These are phyloP conservation scores for Chenopodium quinoa DNA, from an alignment of 148 eudicot genomes.

Conservation along the genomic window DNA sequence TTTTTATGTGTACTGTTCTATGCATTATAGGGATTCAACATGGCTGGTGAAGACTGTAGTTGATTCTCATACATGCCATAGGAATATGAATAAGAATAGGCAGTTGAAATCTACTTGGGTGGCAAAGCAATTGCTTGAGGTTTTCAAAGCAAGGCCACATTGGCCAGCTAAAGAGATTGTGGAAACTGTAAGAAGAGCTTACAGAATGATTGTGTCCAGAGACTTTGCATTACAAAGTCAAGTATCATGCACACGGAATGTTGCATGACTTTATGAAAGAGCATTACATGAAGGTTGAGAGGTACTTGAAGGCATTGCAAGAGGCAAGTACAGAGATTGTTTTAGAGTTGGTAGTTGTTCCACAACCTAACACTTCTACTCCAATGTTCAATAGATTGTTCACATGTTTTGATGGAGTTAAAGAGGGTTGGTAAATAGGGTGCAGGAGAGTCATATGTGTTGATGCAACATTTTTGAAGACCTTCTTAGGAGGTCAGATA, in stretches of 20 bases:
- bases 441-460: constrained; percentile 3
- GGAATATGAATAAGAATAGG: background rate
- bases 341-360: background rate
- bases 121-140: background rate
- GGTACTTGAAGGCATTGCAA: background rate
- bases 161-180: background rate
- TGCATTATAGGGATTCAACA: background rate
- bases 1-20: background rate
- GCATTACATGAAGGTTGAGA: background rate
- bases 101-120: background rate
- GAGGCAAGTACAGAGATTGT: background rate
- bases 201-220: background rate
- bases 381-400: background rate
- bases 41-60: background rate
- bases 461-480: constrained; percentile 1
- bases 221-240: background rate
- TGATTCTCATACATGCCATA: background rate
- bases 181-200: background rate
- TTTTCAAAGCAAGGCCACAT: constrained; percentile 2
- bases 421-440: background rate
- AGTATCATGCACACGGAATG: background rate
- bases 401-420: background rate
- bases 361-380: background rate
- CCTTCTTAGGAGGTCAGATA: background rate
- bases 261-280: background rate